These are phyloP conservation scores for Candida pseudofarinosa DNA, from an alignment of 805 yeast species.

Conservation along the genomic window DNA sequence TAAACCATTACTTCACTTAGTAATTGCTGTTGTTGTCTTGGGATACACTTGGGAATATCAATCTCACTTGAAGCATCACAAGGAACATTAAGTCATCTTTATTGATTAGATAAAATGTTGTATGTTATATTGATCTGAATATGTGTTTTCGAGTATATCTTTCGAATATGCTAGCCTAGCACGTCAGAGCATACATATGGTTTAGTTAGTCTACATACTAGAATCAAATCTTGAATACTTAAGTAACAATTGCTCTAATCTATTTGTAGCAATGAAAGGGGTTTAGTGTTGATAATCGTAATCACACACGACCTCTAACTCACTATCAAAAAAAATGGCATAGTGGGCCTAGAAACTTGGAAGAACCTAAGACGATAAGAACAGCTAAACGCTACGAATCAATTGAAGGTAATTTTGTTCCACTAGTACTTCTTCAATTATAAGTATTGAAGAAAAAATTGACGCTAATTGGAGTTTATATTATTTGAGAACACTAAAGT, in stretches of 20 bases:
- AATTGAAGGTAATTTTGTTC: background rate
- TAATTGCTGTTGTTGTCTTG: slow-evolving; percentile 59
- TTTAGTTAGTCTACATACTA: background rate
- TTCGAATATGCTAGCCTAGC: too few species aligned
- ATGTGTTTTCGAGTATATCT: background rate
- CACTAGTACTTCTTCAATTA: background rate
- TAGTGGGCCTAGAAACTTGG: background rate
- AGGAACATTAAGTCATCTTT: slow-evolving; percentile 13
- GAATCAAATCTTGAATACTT: background rate
- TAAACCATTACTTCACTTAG: slow-evolving; percentile 76
- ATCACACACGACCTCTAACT: background rate
- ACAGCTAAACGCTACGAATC: background rate
- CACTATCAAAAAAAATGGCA: background rate
- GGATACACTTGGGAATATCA: slow-evolving; percentile 94
- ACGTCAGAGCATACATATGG: background rate
- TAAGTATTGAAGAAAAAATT: background rate
- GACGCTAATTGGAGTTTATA: background rate
- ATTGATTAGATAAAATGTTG: background rate
- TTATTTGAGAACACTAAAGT: background rate
- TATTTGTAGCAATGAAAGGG: background rate
- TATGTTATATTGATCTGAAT: background rate
- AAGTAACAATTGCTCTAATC: background rate
- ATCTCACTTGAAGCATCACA: slow-evolving; percentile 65
- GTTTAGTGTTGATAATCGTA: background rate
- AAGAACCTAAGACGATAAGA: background rate